Conservation (phyloP, 1,284 basidiomycete species). For the Pseudozyma sp. region DNA sequence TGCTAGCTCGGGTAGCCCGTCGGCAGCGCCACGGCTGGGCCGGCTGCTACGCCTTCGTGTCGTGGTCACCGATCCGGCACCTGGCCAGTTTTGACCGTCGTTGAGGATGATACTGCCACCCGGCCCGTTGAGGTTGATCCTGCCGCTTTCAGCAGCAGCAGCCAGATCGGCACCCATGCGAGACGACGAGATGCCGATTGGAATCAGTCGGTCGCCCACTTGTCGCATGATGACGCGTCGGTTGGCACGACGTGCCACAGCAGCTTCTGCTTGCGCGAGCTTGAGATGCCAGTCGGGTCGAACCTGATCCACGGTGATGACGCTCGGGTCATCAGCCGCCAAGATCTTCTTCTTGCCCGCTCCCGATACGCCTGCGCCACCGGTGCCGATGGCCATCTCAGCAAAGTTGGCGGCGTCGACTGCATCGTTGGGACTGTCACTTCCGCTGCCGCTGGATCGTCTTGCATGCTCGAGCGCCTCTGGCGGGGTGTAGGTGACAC, state of each 20-base stretch:
- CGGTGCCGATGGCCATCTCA: conserved; percentile 56
- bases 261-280: conserved; percentile 57
- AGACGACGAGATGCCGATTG: conserved; percentile 85
- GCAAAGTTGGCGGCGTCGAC: conserved; percentile 51
- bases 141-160: conserved; percentile 46
- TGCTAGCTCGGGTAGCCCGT: conserved; percentile 74
- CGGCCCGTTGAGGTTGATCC: conserved; percentile 58
- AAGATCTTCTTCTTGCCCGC: conserved; percentile 52
- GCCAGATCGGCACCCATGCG: conserved; percentile 70
- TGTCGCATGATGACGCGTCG: conserved; percentile 97
- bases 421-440: conserved; percentile 38
- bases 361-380: conserved; percentile 23
- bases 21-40: conserved; percentile 30
- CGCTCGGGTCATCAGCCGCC: conserved; percentile 50
- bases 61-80: conserved; percentile 19
- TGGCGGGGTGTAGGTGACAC: conserved; percentile 88
- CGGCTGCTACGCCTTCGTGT: conserved; percentile 46
- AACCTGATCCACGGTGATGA: conserved; percentile 63
- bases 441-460: conserved; percentile 28
- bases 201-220: conserved; percentile 94
- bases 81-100: conserved; percentile 55
- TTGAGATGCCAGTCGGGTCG: conserved; percentile 65
- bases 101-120: conserved; percentile 67
- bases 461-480: conserved; percentile 70
- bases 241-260: conserved; percentile 75